Evolutionary conservation across 1,284 basidiomycete species (phyloP).

Genomic region (Cutaneotrichosporon curvatum): DNA sequence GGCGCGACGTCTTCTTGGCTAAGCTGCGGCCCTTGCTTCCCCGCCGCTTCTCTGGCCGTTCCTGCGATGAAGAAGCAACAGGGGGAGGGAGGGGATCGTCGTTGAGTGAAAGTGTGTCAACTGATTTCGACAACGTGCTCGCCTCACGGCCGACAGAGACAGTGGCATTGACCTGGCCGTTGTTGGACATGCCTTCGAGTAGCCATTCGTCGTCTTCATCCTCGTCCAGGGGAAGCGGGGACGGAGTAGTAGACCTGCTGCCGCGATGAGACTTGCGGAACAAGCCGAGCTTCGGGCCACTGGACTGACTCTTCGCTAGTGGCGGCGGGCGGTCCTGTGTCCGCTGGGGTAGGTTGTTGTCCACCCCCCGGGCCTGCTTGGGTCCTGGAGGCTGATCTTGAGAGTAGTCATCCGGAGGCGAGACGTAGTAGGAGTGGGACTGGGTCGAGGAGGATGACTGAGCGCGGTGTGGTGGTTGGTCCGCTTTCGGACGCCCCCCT

Average conservation of each 20-base stretch:
- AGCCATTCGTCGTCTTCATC: constrained; percentile 40
- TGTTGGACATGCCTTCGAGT: constrained; percentile 22
- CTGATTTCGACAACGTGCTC: constrained; percentile 8
- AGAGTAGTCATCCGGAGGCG: too few relatives aligned
- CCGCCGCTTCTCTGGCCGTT: constrained; percentile 11
- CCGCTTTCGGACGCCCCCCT: too few relatives aligned
- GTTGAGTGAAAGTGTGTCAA: constrained; percentile 12
- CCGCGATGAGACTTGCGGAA: constrained; percentile 6
- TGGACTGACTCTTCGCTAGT: too few relatives aligned
- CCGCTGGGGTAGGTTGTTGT: too few relatives aligned
- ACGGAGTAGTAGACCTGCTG: constrained; percentile 4
- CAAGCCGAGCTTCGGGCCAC: constrained; percentile 5
- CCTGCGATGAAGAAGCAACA: not conserved
- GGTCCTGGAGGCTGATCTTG: too few relatives aligned
- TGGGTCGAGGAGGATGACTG: too few relatives aligned
- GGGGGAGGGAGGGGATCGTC: not conserved
- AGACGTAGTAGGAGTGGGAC: too few relatives aligned
- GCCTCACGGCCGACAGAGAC: constrained; percentile 16
- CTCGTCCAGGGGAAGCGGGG: constrained; percentile 3
- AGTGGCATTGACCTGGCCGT: constrained; percentile 14
- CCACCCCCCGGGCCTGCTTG: too few relatives aligned
- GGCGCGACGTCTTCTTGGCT: constrained; percentile 40
- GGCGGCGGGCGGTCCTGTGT: too few relatives aligned
- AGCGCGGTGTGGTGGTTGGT: too few relatives aligned
- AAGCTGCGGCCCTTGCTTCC: constrained; percentile 26